These are phyloP conservation scores for Candida tunisiensis DNA, from an alignment of 1,139 yeast genomes.

Conservation along the genomic window DNA sequence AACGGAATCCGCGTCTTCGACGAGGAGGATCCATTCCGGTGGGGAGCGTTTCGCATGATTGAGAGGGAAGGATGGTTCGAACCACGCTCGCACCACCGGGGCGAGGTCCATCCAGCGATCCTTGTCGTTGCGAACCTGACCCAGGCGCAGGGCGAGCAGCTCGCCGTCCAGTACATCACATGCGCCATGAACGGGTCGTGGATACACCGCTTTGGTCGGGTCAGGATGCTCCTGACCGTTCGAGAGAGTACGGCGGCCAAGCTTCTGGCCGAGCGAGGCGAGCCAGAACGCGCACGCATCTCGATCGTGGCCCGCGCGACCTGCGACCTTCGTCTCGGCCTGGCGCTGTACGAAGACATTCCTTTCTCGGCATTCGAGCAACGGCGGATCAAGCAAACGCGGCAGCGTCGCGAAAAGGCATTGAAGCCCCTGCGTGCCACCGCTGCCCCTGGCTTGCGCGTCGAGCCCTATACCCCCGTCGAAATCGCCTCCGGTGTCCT, in stretches of 20 bases:
- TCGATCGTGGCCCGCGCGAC: conserved; percentile 45
- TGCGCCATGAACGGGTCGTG: conserved; percentile 59
- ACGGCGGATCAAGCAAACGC: too few species aligned
- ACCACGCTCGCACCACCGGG: conserved; percentile 25
- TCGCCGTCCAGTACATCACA: conserved; percentile 59
- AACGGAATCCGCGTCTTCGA: conserved; percentile 3
- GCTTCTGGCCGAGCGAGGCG: conserved; percentile 34
- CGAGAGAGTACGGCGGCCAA: conserved; percentile 45
- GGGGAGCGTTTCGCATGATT: conserved; percentile 39
- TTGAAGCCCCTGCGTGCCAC: too few species aligned
- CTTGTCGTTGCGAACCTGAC: conserved; percentile 52
- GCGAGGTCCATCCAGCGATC: conserved; percentile 43
- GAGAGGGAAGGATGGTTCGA: conserved; percentile 24
- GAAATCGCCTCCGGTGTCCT: too few species aligned
- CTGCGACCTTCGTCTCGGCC: conserved; percentile 27
- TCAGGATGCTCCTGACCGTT: conserved; percentile 49
- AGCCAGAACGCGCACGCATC: conserved; percentile 33
- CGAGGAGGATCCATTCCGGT: conserved; percentile 37
- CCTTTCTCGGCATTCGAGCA: too few species aligned
- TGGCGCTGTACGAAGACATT: neutral
- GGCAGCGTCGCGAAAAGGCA: too few species aligned
- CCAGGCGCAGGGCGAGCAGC: conserved; percentile 43
- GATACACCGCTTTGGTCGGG: conserved; percentile 61
- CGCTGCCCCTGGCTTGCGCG: too few species aligned
- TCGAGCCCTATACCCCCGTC: too few species aligned